Conservation (phyloP, 2,329 filamentous ascomycete genomes). For the Aspergillus neoniger region DNA sequence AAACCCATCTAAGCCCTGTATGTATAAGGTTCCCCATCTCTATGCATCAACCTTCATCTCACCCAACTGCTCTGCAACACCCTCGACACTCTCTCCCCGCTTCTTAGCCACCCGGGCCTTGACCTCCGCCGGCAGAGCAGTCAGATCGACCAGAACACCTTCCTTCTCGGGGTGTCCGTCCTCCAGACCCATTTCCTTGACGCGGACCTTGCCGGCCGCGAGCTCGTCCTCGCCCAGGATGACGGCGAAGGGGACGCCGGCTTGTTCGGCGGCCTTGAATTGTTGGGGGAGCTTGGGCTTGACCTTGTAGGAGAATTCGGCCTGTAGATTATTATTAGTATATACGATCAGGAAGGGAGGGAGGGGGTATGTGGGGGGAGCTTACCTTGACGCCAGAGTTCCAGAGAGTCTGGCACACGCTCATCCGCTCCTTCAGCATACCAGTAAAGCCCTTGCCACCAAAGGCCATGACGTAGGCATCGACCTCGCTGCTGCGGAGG, state of each 20-base stretch:
- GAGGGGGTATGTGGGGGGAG: neutral
- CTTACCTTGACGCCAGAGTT: conserved; percentile 78
- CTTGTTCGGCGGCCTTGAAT: conserved; percentile 84
- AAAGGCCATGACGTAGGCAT: conserved; percentile 94
- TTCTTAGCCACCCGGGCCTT: conserved; percentile 28
- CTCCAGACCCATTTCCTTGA: conserved; percentile 80
- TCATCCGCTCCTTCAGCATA: conserved; percentile 79
- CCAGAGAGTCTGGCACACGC: conserved; percentile 75
- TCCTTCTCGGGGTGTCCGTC: conserved; percentile 90
- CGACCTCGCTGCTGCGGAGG: conserved; percentile 70
- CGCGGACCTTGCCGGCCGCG: conserved; percentile 76
- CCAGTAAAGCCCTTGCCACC: conserved; percentile 83
- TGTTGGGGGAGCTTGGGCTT: conserved; percentile 87
- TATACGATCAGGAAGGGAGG: neutral
- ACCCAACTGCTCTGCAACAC: conserved; percentile 28
- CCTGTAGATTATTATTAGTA: conserved; percentile 46
- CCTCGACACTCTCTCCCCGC: conserved; percentile 8
- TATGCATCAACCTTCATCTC: conserved; percentile 24
- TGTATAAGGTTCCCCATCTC: neutral
- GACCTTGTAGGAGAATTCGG: conserved; percentile 85
- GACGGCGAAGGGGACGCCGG: conserved; percentile 78
- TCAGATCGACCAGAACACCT: conserved; percentile 70
- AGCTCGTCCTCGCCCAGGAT: conserved; percentile 92
- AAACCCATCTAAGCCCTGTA: neutral
- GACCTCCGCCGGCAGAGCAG: conserved; percentile 29